These are phyloP conservation scores for Euphorbia lathyris DNA, from an alignment of 345 rosid genomes.

Conservation along the genomic window DNA sequence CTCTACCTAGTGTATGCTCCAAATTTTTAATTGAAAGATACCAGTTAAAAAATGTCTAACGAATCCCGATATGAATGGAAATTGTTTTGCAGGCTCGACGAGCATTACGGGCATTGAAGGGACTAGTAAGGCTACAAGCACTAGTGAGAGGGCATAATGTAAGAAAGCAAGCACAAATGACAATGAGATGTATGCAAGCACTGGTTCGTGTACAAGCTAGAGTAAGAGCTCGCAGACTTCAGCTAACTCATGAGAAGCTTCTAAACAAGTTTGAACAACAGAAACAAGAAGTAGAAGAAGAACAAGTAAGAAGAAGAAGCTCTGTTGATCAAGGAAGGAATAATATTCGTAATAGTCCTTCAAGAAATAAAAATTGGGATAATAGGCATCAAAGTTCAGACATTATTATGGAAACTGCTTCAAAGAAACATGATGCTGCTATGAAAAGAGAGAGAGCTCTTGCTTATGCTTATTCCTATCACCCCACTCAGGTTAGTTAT, in stretches of 20 bases:
- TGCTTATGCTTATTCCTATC: constrained; percentile 86
- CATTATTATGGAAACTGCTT: constrained; percentile 37
- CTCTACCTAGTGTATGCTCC: too few relatives aligned
- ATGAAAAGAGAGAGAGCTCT: constrained; percentile 83
- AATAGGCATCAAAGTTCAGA: constrained; percentile 40
- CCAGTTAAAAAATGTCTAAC: too few relatives aligned
- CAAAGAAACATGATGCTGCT: constrained; percentile 53
- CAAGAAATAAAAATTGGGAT: constrained; percentile 36
- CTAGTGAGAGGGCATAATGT: constrained; percentile 92
- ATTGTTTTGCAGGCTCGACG: constrained; percentile 61
- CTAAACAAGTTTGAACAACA: constrained; percentile 28
- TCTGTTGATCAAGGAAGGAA: neutral
- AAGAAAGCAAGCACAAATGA: constrained; percentile 93
- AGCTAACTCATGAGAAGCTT: constrained; percentile 51
- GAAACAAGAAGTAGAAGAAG: constrained; percentile 44
- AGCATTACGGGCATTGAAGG: constrained; percentile 87
- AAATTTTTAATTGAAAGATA: too few relatives aligned
- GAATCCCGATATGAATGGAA: too few relatives aligned
- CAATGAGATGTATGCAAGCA: constrained; percentile 98
- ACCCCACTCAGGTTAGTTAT: constrained; percentile 32
- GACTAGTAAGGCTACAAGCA: constrained; percentile 92
- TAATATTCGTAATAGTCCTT: constrained; percentile 23
- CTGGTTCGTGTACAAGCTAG: constrained; percentile 89
- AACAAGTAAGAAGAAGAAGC: constrained; percentile 18
- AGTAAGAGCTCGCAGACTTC: constrained; percentile 78